Conservation (phyloP, 805 yeast genomes). For the Wickerhamomyces queroliae region DNA sequence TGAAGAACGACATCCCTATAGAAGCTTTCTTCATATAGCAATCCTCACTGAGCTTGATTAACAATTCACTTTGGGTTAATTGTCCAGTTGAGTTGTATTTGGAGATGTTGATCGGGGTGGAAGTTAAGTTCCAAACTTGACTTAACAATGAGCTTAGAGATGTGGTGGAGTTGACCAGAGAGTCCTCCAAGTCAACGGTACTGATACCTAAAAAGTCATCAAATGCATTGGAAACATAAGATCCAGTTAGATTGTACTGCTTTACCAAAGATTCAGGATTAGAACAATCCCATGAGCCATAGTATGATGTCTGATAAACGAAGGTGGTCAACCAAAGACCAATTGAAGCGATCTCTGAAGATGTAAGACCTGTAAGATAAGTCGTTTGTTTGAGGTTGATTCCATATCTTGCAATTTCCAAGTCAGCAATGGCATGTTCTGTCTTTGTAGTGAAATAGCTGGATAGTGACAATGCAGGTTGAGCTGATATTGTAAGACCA, state of each 20-base stretch:
- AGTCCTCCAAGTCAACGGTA: neutral
- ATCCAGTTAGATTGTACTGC: constrained; percentile 22
- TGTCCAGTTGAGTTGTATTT: neutral
- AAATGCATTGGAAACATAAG: constrained; percentile 2
- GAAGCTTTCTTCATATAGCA: constrained; percentile 12
- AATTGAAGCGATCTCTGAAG: constrained; percentile 17
- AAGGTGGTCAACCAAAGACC: constrained; percentile 18
- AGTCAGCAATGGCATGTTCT: neutral
- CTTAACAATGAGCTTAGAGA: neutral
- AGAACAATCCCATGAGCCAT: constrained; percentile 23
- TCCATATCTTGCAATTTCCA: neutral
- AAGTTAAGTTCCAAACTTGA: neutral
- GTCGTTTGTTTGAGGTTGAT: constrained; percentile 1
- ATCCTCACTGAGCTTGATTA: constrained; percentile 12
- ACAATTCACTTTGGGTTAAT: constrained; percentile 5
- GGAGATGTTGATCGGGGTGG: neutral
- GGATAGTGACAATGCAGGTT: neutral
- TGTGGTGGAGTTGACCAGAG: neutral
- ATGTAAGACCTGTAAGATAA: constrained; percentile 5
- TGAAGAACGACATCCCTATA: constrained; percentile 9
- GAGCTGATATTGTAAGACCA: constrained; percentile 6
- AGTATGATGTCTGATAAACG: constrained; percentile 20
- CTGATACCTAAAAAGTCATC: neutral
- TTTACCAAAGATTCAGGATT: constrained; percentile 16
- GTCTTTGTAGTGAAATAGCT: neutral